These are phyloP conservation scores for Baudoinia panamericana DNA, from an alignment of 495 filamentous ascomycete species.

Conservation along the genomic window DNA sequence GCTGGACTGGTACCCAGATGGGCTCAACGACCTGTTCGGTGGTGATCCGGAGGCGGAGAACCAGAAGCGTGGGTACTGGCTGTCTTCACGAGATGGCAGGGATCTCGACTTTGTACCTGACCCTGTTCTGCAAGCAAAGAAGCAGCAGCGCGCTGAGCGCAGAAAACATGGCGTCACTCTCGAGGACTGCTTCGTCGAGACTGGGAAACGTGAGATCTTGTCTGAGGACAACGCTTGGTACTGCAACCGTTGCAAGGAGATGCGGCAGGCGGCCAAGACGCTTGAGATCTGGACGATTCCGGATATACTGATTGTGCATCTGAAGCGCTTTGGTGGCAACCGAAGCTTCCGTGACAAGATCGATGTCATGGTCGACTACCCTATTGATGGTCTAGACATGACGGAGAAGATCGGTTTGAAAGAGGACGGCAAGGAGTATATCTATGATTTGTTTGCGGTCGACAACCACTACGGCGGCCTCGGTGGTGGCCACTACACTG, in stretches of 20 bases:
- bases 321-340: conserved; percentile 84
- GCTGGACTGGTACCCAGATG: conserved; percentile 63
- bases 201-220: conserved; percentile 81
- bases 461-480: conserved; percentile 91
- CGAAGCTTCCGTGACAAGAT: conserved; percentile 72
- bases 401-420: conserved; percentile 61
- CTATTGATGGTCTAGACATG: conserved; percentile 74
- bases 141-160: conserved; percentile 44
- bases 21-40: conserved; percentile 57
- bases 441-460: conserved; percentile 88
- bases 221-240: conserved; percentile 95
- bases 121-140: conserved; percentile 48
- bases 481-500: conserved; percentile 90
- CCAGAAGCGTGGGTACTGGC: conserved; percentile 35
- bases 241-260: conserved; percentile 87
- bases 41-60: conserved; percentile 30
- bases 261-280: conserved; percentile 82
- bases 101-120: conserved; percentile 41
- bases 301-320: conserved; percentile 85
- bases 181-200: conserved; percentile 87
- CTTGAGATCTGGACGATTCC: conserved; percentile 94
- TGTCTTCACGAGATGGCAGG: conserved; percentile 27
- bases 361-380: conserved; percentile 82
- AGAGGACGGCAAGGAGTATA: conserved; percentile 60
- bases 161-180: conserved; percentile 64